Conservation (phyloP, 768 basidiomycete genomes). For the Mycena chlorophos region DNA sequence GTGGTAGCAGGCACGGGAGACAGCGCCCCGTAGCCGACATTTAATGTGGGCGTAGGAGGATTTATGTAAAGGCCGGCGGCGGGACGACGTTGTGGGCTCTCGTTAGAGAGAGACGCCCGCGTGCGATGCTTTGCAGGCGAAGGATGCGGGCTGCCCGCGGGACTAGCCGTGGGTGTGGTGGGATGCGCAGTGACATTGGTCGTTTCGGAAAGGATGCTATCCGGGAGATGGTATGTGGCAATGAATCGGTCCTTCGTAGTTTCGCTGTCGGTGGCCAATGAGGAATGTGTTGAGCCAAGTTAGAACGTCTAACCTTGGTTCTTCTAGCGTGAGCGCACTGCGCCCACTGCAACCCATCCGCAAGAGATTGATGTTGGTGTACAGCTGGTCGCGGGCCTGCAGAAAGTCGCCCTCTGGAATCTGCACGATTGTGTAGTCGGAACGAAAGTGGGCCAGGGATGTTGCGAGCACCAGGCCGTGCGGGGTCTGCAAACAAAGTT, state of each 20-base stretch:
- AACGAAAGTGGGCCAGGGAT: slow-evolving; percentile 83
- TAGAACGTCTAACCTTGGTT: slow-evolving; percentile 54
- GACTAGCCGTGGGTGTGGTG: slow-evolving; percentile 19
- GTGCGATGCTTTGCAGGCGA: slow-evolving; percentile 23
- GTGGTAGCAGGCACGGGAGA: slow-evolving; percentile 15
- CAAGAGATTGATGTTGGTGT: slow-evolving; percentile 78
- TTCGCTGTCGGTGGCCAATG: slow-evolving; percentile 46
- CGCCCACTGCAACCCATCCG: slow-evolving; percentile 86
- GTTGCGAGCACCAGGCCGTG: slow-evolving; percentile 77
- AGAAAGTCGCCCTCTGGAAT: slow-evolving; percentile 72
- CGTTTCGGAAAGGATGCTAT: slow-evolving; percentile 34
- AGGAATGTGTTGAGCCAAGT: slow-evolving; percentile 6
- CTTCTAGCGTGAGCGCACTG: slow-evolving; percentile 71
- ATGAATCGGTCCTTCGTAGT: slow-evolving; percentile 80
- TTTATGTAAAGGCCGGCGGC: slow-evolving; percentile 23
- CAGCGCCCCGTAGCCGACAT: neutral
- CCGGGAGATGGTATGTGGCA: slow-evolving; percentile 62
- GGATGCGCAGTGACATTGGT: slow-evolving; percentile 21
- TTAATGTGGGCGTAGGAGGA: slow-evolving; percentile 23
- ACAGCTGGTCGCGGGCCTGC: slow-evolving; percentile 63
- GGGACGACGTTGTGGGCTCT: slow-evolving; percentile 23
- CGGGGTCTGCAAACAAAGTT: slow-evolving; percentile 44
- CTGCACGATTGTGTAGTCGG: slow-evolving; percentile 82
- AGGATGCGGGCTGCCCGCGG: slow-evolving; percentile 23
- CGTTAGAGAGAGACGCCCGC: slow-evolving; percentile 18